Base-by-base conservation (phyloP, 164 flowering plant species). In the Vitis amurensis region DNA sequence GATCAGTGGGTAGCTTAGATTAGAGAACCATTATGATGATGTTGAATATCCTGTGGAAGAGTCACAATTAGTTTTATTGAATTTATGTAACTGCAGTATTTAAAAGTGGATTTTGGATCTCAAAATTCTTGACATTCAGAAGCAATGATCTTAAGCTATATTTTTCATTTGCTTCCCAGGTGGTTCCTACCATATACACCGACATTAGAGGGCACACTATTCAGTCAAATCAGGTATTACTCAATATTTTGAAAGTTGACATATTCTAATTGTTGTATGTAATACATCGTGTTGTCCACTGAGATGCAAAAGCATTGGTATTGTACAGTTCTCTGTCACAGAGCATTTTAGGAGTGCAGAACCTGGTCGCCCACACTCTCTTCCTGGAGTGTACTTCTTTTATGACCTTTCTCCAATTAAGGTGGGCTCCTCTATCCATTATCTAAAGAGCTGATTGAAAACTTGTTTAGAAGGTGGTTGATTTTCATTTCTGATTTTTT, bases 121-220 rank as follows among this genome's bases (percentile, higher is more conserved):
- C 56, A 53, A 53, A 53, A 53, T 14, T 53, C n/a, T 53, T 13
- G 56, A 53, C 56, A 13, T 53, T 53, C n/a, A 53, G n/a, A 53
- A 17, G 53, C 27, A 9, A 15, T 31, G 50, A 63, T 37, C 44
- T 37, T 37, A 2, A 37, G 44, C 7, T 37, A 37, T 37, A 0
- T 2, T 37, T 37, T 37, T 37, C 44, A 37, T 37, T 68, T 63
- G 4, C 57, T 44, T 69, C 76, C 64, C 85, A 94, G 98, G 97
- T 94, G 48, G 98, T 94, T 57, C 98, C 98, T 29, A 94, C 94
- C 5, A 72, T 88, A 71, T 94, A 94, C 80, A 88, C 88, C 9
- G 83, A 87, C 71, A 81, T 87, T n/a, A 79, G 79, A 68, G 97
- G 94, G 8, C 88, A 76, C 66, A 84, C 76, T 60, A 74, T 89